These are phyloP conservation scores for Fraxinus velutina DNA, from an alignment of 305 asterid species.

Conservation along the genomic window DNA sequence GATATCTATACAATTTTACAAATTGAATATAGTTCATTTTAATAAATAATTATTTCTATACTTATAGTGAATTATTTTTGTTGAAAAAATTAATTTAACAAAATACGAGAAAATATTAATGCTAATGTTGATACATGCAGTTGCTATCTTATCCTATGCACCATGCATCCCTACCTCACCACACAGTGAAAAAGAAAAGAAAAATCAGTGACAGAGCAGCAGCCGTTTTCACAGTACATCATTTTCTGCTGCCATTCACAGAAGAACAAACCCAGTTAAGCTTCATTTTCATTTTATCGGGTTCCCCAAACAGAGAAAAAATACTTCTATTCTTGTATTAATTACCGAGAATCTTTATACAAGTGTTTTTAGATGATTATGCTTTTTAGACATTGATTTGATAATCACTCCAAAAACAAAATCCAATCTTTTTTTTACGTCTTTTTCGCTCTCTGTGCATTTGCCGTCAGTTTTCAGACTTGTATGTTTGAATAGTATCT, in stretches of 20 bases:
- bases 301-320: constrained; percentile 16
- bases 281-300: constrained; percentile 26
- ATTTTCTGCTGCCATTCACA: constrained; percentile 40
- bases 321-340: constrained; percentile 15
- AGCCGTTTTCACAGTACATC: constrained; percentile 66
- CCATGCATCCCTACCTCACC: background rate
- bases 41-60: background rate
- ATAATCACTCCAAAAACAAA: constrained; percentile 23
- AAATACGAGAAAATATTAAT: background rate
- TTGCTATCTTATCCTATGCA: background rate
- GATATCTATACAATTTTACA: background rate
- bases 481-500: constrained; percentile 28
- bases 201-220: constrained; percentile 33
- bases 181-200: constrained; percentile 26
- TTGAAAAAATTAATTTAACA: background rate
- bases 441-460: constrained; percentile 35
- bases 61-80: background rate
- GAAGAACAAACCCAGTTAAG: constrained; percentile 6
- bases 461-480: constrained; percentile 46
- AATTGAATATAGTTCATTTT: background rate
- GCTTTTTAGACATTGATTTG: constrained; percentile 26
- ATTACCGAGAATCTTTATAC: constrained; percentile 20
- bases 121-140: background rate
- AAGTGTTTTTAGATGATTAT: constrained; percentile 29
- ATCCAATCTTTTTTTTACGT: constrained; percentile 24